phyloP scores from a whole-genome alignment of 139 green algal genomes.

The Closterium sp. region DNA sequence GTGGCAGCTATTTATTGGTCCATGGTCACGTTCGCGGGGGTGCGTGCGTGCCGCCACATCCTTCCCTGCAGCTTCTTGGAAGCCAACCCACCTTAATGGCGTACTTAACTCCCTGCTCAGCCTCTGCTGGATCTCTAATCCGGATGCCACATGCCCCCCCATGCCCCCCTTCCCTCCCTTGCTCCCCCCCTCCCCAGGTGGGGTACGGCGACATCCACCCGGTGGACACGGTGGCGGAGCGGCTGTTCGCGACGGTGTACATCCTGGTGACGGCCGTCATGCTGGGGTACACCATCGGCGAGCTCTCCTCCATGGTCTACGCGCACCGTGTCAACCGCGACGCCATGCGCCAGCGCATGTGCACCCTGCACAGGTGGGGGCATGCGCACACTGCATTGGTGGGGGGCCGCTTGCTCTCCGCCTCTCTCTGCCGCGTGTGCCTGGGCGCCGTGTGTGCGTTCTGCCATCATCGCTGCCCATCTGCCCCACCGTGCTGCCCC shows the following conservation, averaged over 20 bases:
- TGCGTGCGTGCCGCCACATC: not conserved
- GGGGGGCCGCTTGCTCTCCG: not conserved
- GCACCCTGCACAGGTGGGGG: not conserved
- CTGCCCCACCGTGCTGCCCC: no score
- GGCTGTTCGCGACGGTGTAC: not conserved
- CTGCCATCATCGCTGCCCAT: no score
- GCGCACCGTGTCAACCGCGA: not conserved
- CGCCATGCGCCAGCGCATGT: not conserved
- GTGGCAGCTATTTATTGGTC: not conserved
- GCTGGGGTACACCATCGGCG: not conserved
- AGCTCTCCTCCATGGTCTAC: not conserved
- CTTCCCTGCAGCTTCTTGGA: not conserved
- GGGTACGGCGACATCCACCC: constrained; percentile 11
- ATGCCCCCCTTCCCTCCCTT: no score
- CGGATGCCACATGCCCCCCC: no score
- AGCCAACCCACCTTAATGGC: not conserved
- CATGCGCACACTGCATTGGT: not conserved
- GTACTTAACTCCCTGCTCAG: no score
- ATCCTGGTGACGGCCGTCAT: not conserved
- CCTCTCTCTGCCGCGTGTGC: no score
- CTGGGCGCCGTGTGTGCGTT: no score
- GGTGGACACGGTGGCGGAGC: not conserved
- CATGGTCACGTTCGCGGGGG: not conserved
- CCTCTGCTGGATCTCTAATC: no score
- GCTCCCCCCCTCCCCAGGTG: not conserved